Evolutionary conservation across 2,329 filamentous ascomycete species (phyloP).

Genomic region (Zarea fungicola): DNA sequence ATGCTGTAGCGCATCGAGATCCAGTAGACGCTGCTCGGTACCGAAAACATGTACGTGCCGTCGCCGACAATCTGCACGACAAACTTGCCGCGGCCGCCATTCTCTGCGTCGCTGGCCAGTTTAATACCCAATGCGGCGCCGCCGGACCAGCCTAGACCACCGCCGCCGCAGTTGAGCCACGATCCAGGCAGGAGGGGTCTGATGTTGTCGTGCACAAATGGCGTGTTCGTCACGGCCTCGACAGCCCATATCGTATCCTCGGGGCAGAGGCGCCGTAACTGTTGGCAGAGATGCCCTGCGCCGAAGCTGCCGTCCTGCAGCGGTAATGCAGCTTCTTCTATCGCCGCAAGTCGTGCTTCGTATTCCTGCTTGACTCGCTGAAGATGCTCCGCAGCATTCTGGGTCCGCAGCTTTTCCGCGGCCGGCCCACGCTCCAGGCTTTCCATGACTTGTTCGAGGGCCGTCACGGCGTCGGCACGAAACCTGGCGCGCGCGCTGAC

Average conservation of each 20-base stretch:
- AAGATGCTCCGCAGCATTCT: slow-evolving; percentile 4
- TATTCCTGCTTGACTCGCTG: slow-evolving; percentile 37
- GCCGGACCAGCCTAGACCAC: slow-evolving; percentile 75
- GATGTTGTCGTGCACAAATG: slow-evolving; percentile 64
- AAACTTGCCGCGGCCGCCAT: slow-evolving; percentile 43
- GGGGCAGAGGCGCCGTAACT: slow-evolving; percentile 29
- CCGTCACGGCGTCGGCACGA: slow-evolving; percentile 57
- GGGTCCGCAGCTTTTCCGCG: slow-evolving; percentile 31
- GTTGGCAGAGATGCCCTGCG: slow-evolving; percentile 34
- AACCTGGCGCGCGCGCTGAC: slow-evolving; percentile 61
- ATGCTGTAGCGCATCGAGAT: slow-evolving; percentile 49
- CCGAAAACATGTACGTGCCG: slow-evolving; percentile 51
- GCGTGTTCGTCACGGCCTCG: slow-evolving; percentile 71
- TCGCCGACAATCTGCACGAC: slow-evolving; percentile 54
- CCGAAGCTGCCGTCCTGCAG: slow-evolving; percentile 49
- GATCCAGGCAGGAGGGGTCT: slow-evolving; percentile 62
- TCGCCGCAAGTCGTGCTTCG: slow-evolving; percentile 51
- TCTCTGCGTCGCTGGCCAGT: slow-evolving; percentile 49
- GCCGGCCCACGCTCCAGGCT: slow-evolving; percentile 48
- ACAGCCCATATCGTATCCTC: slow-evolving; percentile 65
- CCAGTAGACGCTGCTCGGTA: slow-evolving; percentile 52
- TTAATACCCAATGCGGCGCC: slow-evolving; percentile 73
- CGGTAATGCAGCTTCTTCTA: slow-evolving; percentile 53
- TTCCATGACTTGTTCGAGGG: slow-evolving; percentile 64
- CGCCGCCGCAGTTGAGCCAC: slow-evolving; percentile 78